Conservation (phyloP, 352 stramenopile species). For the Phytophthora chlamydospora region DNA sequence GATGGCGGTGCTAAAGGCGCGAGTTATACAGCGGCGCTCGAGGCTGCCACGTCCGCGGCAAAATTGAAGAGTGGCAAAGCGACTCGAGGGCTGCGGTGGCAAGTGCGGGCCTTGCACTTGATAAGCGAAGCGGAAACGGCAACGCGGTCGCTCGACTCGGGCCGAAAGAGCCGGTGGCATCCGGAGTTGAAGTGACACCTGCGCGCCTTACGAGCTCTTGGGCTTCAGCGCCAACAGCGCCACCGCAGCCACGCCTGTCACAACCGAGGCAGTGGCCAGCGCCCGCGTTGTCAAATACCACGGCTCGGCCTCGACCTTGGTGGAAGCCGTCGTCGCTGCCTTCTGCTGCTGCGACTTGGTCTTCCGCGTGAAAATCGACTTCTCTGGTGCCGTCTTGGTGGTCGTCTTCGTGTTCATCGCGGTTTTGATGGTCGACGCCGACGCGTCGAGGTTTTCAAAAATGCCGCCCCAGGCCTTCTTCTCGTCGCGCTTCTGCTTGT, state of each 20-base stretch:
- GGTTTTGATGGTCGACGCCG: conserved; percentile 31
- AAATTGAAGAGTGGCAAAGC: too few relatives aligned
- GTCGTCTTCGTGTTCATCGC: conserved; percentile 19
- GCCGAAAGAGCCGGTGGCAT: conserved; percentile 25
- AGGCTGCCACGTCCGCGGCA: too few relatives aligned
- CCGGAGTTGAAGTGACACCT: conserved; percentile 29
- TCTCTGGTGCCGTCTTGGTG: conserved; percentile 32
- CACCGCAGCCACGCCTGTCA: conserved; percentile 71
- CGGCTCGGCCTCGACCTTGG: conserved; percentile 28
- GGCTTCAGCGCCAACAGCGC: conserved; percentile 69
- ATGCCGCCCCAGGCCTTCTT: conserved; percentile 85
- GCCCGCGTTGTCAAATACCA: conserved; percentile 72
- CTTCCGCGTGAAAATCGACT: conserved; percentile 81
- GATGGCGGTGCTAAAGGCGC: conserved; percentile 17
- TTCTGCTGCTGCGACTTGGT: conserved; percentile 50
- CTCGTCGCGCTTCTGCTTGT: conserved; percentile 79
- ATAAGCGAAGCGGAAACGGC: conserved; percentile 23
- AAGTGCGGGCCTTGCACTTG: conserved; percentile 30
- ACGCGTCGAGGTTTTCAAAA: conserved; percentile 59
- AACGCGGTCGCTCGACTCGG: conserved; percentile 8
- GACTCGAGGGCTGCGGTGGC: conserved; percentile 14
- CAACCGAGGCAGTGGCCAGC: conserved; percentile 66
- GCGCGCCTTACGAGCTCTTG: conserved; percentile 44
- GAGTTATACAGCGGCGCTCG: conserved; percentile 16
- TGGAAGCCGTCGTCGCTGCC: conserved; percentile 19